Evolutionary conservation across 2,329 filamentous ascomycete genomes (phyloP).

Genomic region (Epichloe bromicola): DNA sequence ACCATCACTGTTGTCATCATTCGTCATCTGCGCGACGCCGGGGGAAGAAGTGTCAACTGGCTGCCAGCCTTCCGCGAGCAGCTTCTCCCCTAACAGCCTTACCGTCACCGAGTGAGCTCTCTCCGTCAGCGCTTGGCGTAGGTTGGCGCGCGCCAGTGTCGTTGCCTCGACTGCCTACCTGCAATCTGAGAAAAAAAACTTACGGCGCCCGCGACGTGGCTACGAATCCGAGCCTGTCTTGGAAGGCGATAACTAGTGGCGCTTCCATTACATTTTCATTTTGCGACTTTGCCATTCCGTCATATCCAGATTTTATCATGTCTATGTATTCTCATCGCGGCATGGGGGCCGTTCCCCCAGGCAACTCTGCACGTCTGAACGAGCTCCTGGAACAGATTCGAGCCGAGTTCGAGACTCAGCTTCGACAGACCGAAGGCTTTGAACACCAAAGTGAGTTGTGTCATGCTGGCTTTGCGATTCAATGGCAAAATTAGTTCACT

Average conservation of each 20-base stretch:
- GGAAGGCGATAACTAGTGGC: background rate
- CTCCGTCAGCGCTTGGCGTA: background rate
- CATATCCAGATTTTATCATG: conserved; percentile 25
- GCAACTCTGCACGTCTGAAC: conserved; percentile 54
- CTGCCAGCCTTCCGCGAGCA: background rate
- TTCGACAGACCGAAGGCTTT: conserved; percentile 70
- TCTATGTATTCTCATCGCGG: conserved; percentile 87
- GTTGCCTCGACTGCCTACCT: background rate
- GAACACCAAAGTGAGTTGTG: conserved; percentile 75
- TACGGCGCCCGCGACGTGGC: background rate
- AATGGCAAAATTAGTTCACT: background rate
- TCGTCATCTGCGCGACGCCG: conserved; percentile 1
- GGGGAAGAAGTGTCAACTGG: background rate
- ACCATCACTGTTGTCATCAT: conserved; percentile 6
- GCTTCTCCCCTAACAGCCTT: background rate
- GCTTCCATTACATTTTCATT: background rate
- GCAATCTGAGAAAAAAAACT: background rate
- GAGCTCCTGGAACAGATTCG: conserved; percentile 88
- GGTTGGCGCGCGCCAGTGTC: background rate
- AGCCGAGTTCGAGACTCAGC: conserved; percentile 78
- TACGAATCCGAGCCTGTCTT: background rate
- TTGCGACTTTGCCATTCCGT: background rate
- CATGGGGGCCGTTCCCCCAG: conserved; percentile 56
- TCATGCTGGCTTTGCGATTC: background rate
- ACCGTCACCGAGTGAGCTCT: background rate